Evolutionary conservation across 164 flowering plant genomes (phyloP).

Genomic region (Annona cherimola): DNA sequence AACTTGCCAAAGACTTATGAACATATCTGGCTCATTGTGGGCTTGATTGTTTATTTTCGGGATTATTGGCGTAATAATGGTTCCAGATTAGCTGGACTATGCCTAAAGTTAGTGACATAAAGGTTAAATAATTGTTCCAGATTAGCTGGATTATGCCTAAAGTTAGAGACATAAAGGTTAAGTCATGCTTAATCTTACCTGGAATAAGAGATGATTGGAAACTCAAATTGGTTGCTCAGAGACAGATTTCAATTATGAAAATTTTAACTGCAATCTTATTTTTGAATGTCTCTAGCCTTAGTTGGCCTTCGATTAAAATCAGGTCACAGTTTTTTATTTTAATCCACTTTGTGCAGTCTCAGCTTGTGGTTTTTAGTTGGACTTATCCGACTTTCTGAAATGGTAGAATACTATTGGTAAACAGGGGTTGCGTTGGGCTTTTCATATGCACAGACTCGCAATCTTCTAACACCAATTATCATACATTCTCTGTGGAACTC

Average conservation of each 20-base stretch:
- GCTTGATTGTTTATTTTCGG: background rate
- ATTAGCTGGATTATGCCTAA: background rate
- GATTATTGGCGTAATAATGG: background rate
- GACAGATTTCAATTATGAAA: too few relatives aligned
- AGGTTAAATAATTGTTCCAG: background rate
- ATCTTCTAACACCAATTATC: slow-evolving; percentile 81
- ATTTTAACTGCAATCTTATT: too few relatives aligned
- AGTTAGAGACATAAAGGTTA: too few relatives aligned
- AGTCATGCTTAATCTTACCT: background rate
- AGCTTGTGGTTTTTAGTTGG: background rate
- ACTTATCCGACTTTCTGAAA: background rate
- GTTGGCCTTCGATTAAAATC: background rate
- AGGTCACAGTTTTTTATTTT: background rate
- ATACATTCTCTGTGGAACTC: slow-evolving; percentile 95
- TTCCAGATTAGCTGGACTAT: too few relatives aligned
- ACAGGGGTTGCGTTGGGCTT: slow-evolving; percentile 80
- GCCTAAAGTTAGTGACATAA: background rate
- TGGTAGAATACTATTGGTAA: background rate
- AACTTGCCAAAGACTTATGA: background rate
- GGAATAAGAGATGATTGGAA: background rate
- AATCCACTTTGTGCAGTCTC: background rate
- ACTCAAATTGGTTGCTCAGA: background rate
- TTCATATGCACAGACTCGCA: slow-evolving; percentile 93
- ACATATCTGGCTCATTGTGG: background rate
- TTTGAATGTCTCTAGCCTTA: too few relatives aligned